Evolutionary conservation across 306 rosid genomes (phyloP).

Genomic region (Cucurbita argyrosperma): DNA sequence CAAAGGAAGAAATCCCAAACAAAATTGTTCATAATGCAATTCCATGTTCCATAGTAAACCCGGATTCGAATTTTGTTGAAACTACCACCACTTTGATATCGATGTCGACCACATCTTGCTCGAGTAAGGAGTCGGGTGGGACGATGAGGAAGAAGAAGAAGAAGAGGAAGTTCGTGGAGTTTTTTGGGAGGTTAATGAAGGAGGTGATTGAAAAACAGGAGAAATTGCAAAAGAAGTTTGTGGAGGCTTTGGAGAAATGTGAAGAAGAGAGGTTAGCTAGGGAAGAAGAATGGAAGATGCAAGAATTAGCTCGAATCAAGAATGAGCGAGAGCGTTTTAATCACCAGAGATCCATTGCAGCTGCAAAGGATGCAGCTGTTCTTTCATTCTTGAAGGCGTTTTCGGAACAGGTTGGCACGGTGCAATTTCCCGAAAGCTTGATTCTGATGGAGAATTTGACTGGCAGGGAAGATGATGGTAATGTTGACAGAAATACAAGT

Average conservation of each 20-base stretch:
- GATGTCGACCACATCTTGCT: slow-evolving; percentile 24
- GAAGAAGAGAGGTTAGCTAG: slow-evolving; percentile 55
- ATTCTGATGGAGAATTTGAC: slow-evolving; percentile 1
- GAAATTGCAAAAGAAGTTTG: slow-evolving; percentile 41
- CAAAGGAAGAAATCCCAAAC: slow-evolving; percentile 6
- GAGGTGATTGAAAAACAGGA: slow-evolving; percentile 62
- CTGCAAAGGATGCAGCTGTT: slow-evolving; percentile 66
- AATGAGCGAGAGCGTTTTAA: slow-evolving; percentile 45
- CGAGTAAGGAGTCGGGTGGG: slow-evolving; percentile 28
- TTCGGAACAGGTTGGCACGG: slow-evolving; percentile 23
- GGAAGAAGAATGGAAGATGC: slow-evolving; percentile 61
- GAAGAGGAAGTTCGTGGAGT: slow-evolving; percentile 34
- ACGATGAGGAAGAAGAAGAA: slow-evolving; percentile 18
- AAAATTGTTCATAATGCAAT: slow-evolving; percentile 31
- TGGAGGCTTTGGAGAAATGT: slow-evolving; percentile 49
- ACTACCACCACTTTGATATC: slow-evolving; percentile 9
- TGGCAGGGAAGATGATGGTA: slow-evolving; percentile 20
- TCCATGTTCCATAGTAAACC: slow-evolving; percentile 37
- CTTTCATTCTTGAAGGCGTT: slow-evolving; percentile 43
- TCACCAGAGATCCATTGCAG: slow-evolving; percentile 59
- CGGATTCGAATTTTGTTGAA: slow-evolving; percentile 15
- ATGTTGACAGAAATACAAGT: slow-evolving; percentile 12
- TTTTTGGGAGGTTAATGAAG: slow-evolving; percentile 48
- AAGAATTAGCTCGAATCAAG: slow-evolving; percentile 45
- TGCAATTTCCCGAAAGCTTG: slow-evolving; percentile 7